phyloP scores from a whole-genome alignment of 2,329 filamentous ascomycete species.

The Aspergillus tamarii region DNA sequence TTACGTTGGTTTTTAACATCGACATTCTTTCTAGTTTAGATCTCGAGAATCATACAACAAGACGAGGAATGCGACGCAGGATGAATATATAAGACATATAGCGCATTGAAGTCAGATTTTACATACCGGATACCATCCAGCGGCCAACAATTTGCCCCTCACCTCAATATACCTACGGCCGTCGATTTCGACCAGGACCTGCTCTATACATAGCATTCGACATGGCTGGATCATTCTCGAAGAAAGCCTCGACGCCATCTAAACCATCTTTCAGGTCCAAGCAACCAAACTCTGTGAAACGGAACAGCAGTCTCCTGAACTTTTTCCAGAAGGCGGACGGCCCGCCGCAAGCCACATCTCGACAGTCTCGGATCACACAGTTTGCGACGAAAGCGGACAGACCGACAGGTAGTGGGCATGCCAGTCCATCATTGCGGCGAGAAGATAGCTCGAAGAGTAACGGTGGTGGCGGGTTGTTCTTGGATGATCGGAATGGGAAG shows the following conservation, averaged over 20 bases:
- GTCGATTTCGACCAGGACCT: not conserved
- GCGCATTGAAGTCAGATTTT: not conserved
- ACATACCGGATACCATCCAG: not conserved
- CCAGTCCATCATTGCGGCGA: conserved; percentile 18
- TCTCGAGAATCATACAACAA: not conserved
- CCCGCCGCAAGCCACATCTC: conserved; percentile 50
- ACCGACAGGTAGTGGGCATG: conserved; percentile 29
- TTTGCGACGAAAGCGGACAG: conserved; percentile 36
- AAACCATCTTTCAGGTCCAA: conserved; percentile 19
- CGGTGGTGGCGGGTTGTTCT: conserved; percentile 34
- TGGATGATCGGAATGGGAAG: conserved; percentile 36
- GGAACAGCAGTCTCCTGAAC: conserved; percentile 69
- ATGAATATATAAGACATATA: not conserved
- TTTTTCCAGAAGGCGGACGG: conserved; percentile 74
- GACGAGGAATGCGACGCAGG: not conserved
- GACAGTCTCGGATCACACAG: conserved; percentile 59
- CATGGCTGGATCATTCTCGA: conserved; percentile 30
- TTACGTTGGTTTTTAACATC: not conserved
- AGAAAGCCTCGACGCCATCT: conserved; percentile 31
- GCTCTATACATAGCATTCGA: not conserved
- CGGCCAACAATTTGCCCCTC: not conserved
- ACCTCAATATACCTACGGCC: not conserved
- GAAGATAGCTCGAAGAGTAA: conserved; percentile 17
- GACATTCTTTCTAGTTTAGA: not conserved
- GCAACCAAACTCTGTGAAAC: conserved; percentile 27